phyloP scores from a whole-genome alignment of 768 basidiomycete species.

The Pilatotrama ljubarskyi region DNA sequence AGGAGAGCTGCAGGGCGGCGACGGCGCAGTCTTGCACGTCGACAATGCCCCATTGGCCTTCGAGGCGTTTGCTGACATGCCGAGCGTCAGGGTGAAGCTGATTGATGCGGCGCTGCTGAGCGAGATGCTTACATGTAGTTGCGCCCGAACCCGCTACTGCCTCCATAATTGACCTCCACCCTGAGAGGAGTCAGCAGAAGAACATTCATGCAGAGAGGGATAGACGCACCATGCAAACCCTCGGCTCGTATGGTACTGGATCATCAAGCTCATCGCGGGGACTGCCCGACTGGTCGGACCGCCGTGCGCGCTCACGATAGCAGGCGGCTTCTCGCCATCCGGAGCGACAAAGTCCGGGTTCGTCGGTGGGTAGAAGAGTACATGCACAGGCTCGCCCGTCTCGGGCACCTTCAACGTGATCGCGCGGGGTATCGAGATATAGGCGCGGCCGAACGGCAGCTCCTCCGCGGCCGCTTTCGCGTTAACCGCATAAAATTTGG shows the following conservation, averaged over 20 bases:
- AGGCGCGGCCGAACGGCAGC: constrained; percentile 28
- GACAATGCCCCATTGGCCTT: constrained; percentile 69
- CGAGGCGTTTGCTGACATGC: constrained; percentile 47
- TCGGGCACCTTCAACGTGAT: constrained; percentile 42
- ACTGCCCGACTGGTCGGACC: constrained; percentile 58
- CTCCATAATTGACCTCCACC: constrained; percentile 77
- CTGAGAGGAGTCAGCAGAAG: constrained; percentile 33
- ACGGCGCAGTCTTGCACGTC: constrained; percentile 68
- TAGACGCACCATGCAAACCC: constrained; percentile 77
- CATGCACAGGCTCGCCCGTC: constrained; percentile 50
- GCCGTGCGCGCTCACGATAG: constrained; percentile 65
- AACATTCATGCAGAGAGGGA: not conserved
- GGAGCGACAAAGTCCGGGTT: constrained; percentile 61
- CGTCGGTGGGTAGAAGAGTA: constrained; percentile 65
- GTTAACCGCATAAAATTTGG: constrained; percentile 27
- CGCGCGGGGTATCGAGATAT: constrained; percentile 51
- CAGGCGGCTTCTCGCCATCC: constrained; percentile 63
- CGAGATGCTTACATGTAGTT: constrained; percentile 48
- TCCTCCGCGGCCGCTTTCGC: constrained; percentile 28
- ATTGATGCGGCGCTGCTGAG: not conserved
- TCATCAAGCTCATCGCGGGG: constrained; percentile 54
- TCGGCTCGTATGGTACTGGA: constrained; percentile 66
- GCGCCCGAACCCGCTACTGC: constrained; percentile 73
- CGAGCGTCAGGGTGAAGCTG: not conserved
- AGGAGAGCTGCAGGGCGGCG: constrained; percentile 52